Percentiles rank a stretch among this genome's conserved stretches.
These are phyloP conservation scores for Ettlia oleoabundans DNA, from an alignment of 139 green algal species.

Conservation along the genomic window DNA sequence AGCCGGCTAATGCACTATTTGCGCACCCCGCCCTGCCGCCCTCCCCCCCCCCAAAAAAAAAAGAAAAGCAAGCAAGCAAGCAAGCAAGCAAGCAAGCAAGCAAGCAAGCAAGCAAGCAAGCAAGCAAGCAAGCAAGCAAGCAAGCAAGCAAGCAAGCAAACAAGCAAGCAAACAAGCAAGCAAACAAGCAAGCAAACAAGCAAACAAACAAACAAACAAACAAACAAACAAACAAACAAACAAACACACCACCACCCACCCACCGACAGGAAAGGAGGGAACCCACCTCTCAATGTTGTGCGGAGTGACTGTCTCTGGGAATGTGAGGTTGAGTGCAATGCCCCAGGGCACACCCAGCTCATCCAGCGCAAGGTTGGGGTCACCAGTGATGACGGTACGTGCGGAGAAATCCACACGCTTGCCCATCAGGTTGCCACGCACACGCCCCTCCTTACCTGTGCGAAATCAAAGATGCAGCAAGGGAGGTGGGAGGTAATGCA, in stretches of 20 bases:
- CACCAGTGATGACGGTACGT: constrained; percentile 95
- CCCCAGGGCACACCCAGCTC: constrained; percentile 97
- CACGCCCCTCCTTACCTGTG: constrained; percentile 87
- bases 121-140: no score
- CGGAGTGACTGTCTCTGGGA: constrained; percentile 93
- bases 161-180: no score
- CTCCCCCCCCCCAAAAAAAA: no score
- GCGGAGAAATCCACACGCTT: constrained; percentile 99
- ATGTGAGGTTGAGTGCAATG: constrained; percentile 98
- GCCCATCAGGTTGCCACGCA: constrained; percentile 99
- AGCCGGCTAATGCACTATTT: no score
- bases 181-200: no score
- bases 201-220: no score
- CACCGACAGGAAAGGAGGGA: neutral
- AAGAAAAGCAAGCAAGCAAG: no score
- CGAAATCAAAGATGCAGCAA: neutral
- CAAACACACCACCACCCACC: no score
- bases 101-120: neutral
- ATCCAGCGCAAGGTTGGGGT: constrained; percentile 98
- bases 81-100: no score
- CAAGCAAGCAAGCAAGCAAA: neutral
- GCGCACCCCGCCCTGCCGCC: no score
- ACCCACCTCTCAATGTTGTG: constrained; percentile 80
- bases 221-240: no score
- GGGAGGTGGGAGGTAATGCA: neutral